These are phyloP conservation scores for Diutina rugosa DNA, from an alignment of 1,139 yeast species.

Conservation along the genomic window DNA sequence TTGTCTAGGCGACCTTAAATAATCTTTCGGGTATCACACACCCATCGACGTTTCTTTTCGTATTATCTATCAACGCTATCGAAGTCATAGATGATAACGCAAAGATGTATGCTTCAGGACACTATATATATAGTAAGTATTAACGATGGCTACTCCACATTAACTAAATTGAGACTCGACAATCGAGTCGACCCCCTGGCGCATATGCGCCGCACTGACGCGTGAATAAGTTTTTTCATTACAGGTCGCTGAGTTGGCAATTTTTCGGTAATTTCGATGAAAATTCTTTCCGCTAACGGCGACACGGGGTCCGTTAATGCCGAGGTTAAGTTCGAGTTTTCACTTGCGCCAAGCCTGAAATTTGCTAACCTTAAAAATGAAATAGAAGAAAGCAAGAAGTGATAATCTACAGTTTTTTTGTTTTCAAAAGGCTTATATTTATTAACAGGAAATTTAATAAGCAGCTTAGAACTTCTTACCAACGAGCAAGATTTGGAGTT, in stretches of 20 bases:
- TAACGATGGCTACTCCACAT: not conserved
- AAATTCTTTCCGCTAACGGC: not conserved
- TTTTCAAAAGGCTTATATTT: not conserved
- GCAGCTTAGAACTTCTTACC: slow-evolving; percentile 48
- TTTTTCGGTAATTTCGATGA: too few species aligned
- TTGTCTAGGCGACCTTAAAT: not conserved
- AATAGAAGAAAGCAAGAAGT: too few species aligned
- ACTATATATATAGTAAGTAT: not conserved
- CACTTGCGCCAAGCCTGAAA: too few species aligned
- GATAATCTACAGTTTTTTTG: not conserved
- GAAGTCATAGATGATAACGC: not conserved
- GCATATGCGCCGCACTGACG: not conserved
- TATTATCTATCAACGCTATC: not conserved
- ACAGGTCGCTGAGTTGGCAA: not conserved
- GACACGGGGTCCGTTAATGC: not conserved
- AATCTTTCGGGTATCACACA: not conserved
- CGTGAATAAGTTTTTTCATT: not conserved
- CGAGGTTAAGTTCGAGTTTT: not conserved
- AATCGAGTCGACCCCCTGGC: not conserved
- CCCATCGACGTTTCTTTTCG: not conserved
- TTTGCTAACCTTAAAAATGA: too few species aligned
- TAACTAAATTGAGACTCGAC: not conserved
- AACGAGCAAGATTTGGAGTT: slow-evolving; percentile 59
- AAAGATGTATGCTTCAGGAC: too few species aligned
- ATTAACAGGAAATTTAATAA: not conserved